Evolutionary conservation across 805 yeast genomes (phyloP), one percentile per base, ranked within the genome.

Genomic region (Hemisphaericaspora nanyangensis): DNA sequence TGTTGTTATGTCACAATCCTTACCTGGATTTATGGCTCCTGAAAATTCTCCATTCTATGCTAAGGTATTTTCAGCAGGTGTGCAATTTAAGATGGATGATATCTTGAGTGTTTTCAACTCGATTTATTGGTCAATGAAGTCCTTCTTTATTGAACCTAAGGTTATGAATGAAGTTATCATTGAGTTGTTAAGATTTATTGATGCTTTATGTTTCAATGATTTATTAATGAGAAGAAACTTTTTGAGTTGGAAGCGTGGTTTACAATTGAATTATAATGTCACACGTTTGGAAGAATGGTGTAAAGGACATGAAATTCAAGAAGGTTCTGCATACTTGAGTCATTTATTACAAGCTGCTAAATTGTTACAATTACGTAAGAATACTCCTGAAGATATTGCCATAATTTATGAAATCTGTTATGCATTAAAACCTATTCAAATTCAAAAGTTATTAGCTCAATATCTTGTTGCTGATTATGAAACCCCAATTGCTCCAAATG

Each of bases 211-310:
- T 66, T 93, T 93, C 74, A 93, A 93, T 60, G 98, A 93, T 60
- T 71, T 93, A 65, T 80, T 95, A 35, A 85, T 90, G 95, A 82
- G 96, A 69, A 79, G 96, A 63, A 84, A 82, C 66, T 95, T 91
- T 67, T 69, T 91, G 57, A 84, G 96, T 8, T 93, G 99, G 99
- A 93, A 91, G 69, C 83, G 99, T 58, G 98, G 98, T 34, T 75
- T 93, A 51, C 99, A 93, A 65, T 80, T 93, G 65, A 93, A 89
- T 61, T 93, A 93, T 68, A 93, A 93, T 61, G 95, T 90, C 39
- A 93, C 99, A 3, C 79, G 98, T 55, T 75, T 93, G 53, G 97
- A 89, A 62, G 99, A 93, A 67, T 93, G 99, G 99, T 91, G 98
- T 65, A 91, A 88, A 68, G 80, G 88, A 6, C 96, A 91, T 60